These are phyloP conservation scores for Kwoniella newhampshirensis DNA, from an alignment of 768 basidiomycete genomes.

Conservation along the genomic window DNA sequence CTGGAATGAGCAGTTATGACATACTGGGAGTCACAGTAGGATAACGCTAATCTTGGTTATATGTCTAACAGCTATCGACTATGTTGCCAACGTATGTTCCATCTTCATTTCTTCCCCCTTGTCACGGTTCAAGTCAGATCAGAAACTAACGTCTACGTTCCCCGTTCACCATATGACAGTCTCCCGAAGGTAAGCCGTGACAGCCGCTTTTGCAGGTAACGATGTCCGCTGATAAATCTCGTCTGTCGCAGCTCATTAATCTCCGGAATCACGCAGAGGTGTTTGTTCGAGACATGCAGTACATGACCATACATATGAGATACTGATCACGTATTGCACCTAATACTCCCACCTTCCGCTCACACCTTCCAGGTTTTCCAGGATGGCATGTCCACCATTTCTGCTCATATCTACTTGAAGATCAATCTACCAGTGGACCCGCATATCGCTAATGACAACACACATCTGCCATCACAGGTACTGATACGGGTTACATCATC, in stretches of 20 bases:
- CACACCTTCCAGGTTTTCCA: no score
- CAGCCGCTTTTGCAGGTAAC: no score
- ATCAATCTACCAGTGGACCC: no score
- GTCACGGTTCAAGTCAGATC: neutral
- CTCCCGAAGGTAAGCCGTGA: conserved; percentile 69
- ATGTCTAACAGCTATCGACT: conserved; percentile 73
- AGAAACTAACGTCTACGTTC: neutral
- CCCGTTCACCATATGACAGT: conserved; percentile 50
- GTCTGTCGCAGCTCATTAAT: conserved; percentile 32
- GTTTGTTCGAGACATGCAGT: conserved; percentile 15
- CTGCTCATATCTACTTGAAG: neutral
- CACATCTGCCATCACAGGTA: no score
- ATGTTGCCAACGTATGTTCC: conserved; percentile 67
- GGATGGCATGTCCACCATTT: no score
- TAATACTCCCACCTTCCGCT: no score
- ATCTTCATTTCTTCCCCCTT: neutral
- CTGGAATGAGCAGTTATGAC: no score
- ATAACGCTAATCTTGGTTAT: conserved; percentile 8
- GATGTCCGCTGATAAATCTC: conserved; percentile 1
- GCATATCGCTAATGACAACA: no score
- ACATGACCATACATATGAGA: neutral
- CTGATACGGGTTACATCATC: no score
- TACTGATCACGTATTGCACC: no score
- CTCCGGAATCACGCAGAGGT: neutral
- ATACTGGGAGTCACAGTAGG: no score